Conservation (phyloP, 345 rosid genomes). For the Adansonia digitata region DNA sequence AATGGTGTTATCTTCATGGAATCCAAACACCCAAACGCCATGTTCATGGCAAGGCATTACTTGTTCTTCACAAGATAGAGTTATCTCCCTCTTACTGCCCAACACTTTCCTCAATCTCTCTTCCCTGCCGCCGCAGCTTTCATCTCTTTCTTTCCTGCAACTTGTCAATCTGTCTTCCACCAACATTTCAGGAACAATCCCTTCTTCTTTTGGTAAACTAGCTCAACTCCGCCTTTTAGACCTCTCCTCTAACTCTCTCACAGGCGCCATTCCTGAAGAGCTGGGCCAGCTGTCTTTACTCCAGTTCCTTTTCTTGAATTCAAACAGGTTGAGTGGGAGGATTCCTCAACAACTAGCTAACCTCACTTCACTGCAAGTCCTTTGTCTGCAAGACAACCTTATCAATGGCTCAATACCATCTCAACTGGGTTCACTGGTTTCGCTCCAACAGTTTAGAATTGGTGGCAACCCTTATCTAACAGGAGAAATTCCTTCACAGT, state of each 20-base stretch:
- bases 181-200: slow-evolving; percentile 81
- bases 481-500: slow-evolving; percentile 71
- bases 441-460: slow-evolving; percentile 74
- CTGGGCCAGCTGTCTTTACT: slow-evolving; percentile 71
- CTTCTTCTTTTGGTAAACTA: slow-evolving; percentile 69
- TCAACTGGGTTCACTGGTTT: slow-evolving; percentile 63
- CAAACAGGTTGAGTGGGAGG: slow-evolving; percentile 64
- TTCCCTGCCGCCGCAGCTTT: slow-evolving; percentile 58
- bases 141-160: slow-evolving; percentile 77
- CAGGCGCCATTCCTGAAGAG: slow-evolving; percentile 64
- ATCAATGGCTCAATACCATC: slow-evolving; percentile 81
- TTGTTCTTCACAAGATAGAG: slow-evolving; percentile 77
- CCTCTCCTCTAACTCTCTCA: slow-evolving; percentile 88
- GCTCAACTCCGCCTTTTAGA: slow-evolving; percentile 68
- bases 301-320: slow-evolving; percentile 76
- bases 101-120: slow-evolving; percentile 82
- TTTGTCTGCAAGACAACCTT: slow-evolving; percentile 84
- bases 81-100: slow-evolving; percentile 75
- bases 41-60: slow-evolving; percentile 93
- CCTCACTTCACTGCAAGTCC: slow-evolving; percentile 60
- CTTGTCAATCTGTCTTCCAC: slow-evolving; percentile 88
- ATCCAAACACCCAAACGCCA: slow-evolving; percentile 66
- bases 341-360: slow-evolving; percentile 68
- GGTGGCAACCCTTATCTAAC: slow-evolving; percentile 83
- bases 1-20: slow-evolving; percentile 66